Conservation (phyloP, 176 grass and related monocot species). For the Dendrocalamus sinicus region DNA sequence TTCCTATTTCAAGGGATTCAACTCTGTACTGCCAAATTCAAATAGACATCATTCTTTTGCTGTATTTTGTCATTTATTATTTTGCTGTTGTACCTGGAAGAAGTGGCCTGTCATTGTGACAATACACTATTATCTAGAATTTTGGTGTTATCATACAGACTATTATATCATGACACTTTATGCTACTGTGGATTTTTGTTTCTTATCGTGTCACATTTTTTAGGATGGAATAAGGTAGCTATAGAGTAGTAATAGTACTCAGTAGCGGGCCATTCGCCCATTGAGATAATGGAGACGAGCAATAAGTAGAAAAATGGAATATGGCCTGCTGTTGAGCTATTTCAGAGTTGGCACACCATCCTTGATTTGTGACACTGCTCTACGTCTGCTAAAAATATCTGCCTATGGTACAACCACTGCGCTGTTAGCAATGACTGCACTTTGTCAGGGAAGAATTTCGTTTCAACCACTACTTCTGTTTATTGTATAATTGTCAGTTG, state of each 20-base stretch:
- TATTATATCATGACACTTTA: background rate
- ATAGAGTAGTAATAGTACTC: background rate
- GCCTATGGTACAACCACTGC: background rate
- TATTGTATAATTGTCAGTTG: background rate
- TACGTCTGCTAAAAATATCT: background rate
- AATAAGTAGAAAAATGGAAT: constrained; percentile 4
- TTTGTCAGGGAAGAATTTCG: background rate
- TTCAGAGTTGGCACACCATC: constrained; percentile 10
- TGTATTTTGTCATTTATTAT: constrained; percentile 13
- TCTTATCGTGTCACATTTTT: constrained; percentile 3
- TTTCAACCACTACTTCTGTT: background rate
- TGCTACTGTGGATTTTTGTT: background rate
- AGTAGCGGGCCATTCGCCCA: background rate
- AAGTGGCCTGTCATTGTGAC: background rate
- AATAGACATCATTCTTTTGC: constrained; percentile 23
- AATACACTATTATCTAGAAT: background rate
- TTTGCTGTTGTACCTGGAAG: background rate
- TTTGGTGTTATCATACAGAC: background rate
- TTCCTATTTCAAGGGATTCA: constrained; percentile 4
- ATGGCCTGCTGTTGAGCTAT: background rate
- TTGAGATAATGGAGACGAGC: background rate
- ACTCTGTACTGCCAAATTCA: constrained; percentile 22
- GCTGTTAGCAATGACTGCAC: background rate
- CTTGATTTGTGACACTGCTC: background rate
- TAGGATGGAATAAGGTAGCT: background rate